Percentiles rank a stretch among this genome's conserved stretches.
phyloP scores from a whole-genome alignment of 352 stramenopile species.

The Phytophthora capsici region DNA sequence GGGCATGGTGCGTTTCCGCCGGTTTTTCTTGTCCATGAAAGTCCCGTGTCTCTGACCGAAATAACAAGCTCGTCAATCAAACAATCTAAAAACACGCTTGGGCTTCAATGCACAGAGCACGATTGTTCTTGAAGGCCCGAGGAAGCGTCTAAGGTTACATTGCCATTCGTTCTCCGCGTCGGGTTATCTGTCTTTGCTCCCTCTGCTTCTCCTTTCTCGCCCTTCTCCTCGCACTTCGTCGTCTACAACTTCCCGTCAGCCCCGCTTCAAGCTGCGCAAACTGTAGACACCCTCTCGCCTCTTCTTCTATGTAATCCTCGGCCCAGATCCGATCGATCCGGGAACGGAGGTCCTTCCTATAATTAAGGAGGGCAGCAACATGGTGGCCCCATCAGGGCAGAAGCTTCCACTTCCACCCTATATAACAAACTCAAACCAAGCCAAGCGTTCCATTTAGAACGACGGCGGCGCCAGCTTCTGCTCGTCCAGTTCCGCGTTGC shows the following conservation, averaged over 20 bases:
- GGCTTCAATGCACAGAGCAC: background rate
- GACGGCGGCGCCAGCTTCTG: constrained; percentile 87
- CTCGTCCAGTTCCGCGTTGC: constrained; percentile 74
- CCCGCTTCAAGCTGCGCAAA: constrained; percentile 20
- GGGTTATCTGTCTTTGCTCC: constrained; percentile 23
- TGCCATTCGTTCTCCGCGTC: constrained; percentile 33
- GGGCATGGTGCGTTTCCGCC: constrained; percentile 28
- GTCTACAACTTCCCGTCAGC: constrained; percentile 9
- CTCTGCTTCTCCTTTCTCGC: constrained; percentile 10
- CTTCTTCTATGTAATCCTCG: constrained; percentile 43
- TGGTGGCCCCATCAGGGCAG: constrained; percentile 19
- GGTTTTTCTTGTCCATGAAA: constrained; percentile 33
- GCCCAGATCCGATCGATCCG: constrained; percentile 31
- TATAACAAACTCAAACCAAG: constrained; percentile 35
- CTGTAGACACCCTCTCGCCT: constrained; percentile 12
- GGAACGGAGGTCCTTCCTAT: constrained; percentile 43
- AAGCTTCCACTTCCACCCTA: constrained; percentile 8
- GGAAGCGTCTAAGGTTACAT: constrained; percentile 53
- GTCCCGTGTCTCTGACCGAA: constrained; percentile 14
- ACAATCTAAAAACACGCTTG: background rate
- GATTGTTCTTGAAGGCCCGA: background rate
- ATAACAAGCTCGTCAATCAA: constrained; percentile 31
- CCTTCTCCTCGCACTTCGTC: constrained; percentile 18
- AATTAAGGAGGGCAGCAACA: constrained; percentile 51
- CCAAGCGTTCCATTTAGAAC: constrained; percentile 53